These are phyloP conservation scores for Rhizopus delemar DNA, from an alignment of 371 early-diverging fungal species.

Conservation along the genomic window DNA sequence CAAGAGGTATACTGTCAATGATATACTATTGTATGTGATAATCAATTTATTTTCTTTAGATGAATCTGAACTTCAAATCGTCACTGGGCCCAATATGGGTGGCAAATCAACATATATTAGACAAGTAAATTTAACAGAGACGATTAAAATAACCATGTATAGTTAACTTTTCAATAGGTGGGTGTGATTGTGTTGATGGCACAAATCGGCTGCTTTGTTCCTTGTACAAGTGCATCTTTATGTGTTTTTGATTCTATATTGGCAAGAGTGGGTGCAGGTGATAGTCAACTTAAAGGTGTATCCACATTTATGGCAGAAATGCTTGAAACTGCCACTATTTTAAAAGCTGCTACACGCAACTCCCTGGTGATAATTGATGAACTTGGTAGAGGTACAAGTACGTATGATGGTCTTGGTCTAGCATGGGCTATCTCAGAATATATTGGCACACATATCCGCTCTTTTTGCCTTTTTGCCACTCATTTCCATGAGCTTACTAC, in stretches of 20 bases:
- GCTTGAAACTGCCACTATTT: slow-evolving; percentile 95
- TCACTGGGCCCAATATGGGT: slow-evolving; percentile 97
- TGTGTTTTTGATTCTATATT: slow-evolving; percentile 92
- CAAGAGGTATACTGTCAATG: slow-evolving; percentile 47
- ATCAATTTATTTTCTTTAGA: slow-evolving; percentile 27
- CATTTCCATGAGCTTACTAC: slow-evolving; percentile 97
- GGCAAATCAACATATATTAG: slow-evolving; percentile 97
- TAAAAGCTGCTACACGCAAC: slow-evolving; percentile 75
- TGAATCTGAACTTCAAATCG: slow-evolving; percentile 69
- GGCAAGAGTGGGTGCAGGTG: slow-evolving; percentile 96
- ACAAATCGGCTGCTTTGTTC: slow-evolving; percentile 98
- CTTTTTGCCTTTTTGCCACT: slow-evolving; percentile 93
- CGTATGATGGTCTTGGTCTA: slow-evolving; percentile 97
- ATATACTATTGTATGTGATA: background rate
- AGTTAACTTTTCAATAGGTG: slow-evolving; percentile 44
- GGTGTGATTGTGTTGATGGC: slow-evolving; percentile 96
- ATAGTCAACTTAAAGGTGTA: slow-evolving; percentile 90
- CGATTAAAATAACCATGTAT: background rate
- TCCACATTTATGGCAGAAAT: slow-evolving; percentile 99
- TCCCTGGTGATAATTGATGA: slow-evolving; percentile 99
- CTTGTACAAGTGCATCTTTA: slow-evolving; percentile 81
- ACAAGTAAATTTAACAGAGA: slow-evolving; percentile 63
- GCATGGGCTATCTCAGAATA: slow-evolving; percentile 98
- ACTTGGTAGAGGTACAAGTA: slow-evolving; percentile 98
- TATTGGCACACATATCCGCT: slow-evolving; percentile 75